These are phyloP conservation scores for Saccharata proteae DNA, from an alignment of 2,329 filamentous ascomycete species.

Conservation along the genomic window DNA sequence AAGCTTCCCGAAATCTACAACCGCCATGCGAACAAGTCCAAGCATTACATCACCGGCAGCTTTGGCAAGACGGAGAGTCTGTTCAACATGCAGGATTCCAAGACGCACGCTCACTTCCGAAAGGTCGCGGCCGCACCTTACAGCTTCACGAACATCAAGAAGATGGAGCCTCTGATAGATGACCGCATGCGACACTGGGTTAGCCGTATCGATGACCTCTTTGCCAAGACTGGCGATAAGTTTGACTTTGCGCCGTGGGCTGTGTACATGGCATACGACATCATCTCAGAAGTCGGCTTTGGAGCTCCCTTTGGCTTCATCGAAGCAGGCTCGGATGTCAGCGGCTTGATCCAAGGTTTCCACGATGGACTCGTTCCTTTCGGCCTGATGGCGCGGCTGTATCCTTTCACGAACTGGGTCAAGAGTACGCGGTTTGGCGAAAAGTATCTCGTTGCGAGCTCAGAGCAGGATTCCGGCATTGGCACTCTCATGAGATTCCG, in stretches of 20 bases:
- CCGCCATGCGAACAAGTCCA: slow-evolving; percentile 43
- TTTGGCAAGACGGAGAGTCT: slow-evolving; percentile 44
- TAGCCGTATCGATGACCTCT: slow-evolving; percentile 33
- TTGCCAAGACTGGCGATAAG: slow-evolving; percentile 30
- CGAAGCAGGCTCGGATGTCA: slow-evolving; percentile 39
- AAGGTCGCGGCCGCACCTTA: slow-evolving; percentile 45
- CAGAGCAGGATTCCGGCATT: slow-evolving; percentile 42
- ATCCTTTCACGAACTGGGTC: slow-evolving; percentile 43
- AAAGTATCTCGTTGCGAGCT: slow-evolving; percentile 41
- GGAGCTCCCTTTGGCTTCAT: slow-evolving; percentile 46
- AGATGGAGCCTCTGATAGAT: slow-evolving; percentile 47
- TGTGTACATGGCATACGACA: slow-evolving; percentile 45
- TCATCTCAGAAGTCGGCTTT: slow-evolving; percentile 45
- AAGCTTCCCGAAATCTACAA: slow-evolving; percentile 46
- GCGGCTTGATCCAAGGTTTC: slow-evolving; percentile 42
- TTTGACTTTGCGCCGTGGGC: slow-evolving; percentile 48
- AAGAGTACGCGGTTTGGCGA: slow-evolving; percentile 40
- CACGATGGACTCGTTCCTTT: slow-evolving; percentile 41
- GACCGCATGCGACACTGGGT: slow-evolving; percentile 39
- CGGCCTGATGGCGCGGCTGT: slow-evolving; percentile 39
- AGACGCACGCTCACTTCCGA: slow-evolving; percentile 39
- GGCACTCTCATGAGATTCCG: slow-evolving; percentile 46
- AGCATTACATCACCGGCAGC: slow-evolving; percentile 46
- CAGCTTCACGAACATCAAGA: slow-evolving; percentile 44
- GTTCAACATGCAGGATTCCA: slow-evolving; percentile 46